Conservation (phyloP, 2,329 filamentous ascomycete species). For the Fusarium setosum region DNA sequence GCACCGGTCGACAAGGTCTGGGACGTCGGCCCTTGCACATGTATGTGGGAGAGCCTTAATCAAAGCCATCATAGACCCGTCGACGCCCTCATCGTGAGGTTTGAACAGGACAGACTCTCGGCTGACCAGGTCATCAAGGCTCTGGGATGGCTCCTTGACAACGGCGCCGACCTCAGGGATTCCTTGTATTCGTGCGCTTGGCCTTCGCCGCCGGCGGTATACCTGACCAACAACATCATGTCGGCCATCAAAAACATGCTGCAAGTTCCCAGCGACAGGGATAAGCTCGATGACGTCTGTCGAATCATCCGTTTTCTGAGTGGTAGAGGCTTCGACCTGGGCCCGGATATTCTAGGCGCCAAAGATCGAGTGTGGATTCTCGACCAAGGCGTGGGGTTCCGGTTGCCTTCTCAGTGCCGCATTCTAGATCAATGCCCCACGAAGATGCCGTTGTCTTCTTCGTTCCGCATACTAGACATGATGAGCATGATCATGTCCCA, state of each 20-base stretch:
- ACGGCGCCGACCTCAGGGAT: background rate
- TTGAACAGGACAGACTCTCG: background rate
- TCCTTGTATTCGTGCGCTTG: too few species aligned
- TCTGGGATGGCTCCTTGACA: background rate
- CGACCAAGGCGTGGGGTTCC: too few species aligned
- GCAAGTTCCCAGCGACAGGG: background rate
- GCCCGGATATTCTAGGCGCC: too few species aligned
- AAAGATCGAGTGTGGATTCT: too few species aligned
- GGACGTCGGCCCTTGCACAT: background rate
- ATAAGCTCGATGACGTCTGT: background rate
- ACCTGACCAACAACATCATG: background rate
- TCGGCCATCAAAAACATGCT: background rate
- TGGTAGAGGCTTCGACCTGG: background rate
- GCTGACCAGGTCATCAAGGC: background rate
- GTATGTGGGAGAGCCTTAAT: background rate
- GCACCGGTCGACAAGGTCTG: background rate
- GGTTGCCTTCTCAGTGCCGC: too few species aligned
- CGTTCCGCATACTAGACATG: too few species aligned
- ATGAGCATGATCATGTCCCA: background rate
- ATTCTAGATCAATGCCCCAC: too few species aligned
- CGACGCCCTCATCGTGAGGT: background rate
- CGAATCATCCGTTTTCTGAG: background rate
- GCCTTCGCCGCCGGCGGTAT: too few species aligned
- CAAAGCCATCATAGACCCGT: background rate
- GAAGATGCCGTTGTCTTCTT: too few species aligned